Evolutionary conservation across 331 rosid genomes (phyloP).

Genomic region (Pyrus hybrid): DNA sequence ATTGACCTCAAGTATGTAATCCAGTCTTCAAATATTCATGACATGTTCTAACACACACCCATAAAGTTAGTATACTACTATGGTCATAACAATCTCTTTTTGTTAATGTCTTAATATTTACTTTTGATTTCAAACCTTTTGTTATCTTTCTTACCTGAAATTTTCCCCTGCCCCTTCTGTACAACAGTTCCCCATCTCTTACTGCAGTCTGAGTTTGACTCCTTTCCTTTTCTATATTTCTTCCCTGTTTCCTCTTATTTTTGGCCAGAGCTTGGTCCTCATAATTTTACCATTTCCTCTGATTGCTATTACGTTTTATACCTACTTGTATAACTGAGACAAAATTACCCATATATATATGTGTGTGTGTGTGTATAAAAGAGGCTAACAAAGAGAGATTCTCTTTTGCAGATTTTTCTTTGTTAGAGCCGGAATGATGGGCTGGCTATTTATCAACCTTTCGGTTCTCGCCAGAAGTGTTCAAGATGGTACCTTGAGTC

Average conservation of each 20-base stretch:
- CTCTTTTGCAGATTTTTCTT: conserved; percentile 74
- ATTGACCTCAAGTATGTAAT: conserved; percentile 94
- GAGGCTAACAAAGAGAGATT: not conserved
- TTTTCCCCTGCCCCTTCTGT: no score
- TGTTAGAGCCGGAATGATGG: conserved; percentile 99
- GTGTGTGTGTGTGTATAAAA: no score
- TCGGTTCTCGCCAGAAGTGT: conserved; percentile 71
- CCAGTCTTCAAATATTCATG: conserved; percentile 4
- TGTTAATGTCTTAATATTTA: not conserved
- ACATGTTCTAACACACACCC: not conserved
- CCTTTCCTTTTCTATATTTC: no score
- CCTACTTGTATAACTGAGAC: not conserved
- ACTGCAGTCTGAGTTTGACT: no score
- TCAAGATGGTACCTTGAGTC: conserved; percentile 50
- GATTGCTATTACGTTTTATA: not conserved
- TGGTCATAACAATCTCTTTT: no score
- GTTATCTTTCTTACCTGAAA: not conserved
- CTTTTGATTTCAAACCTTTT: not conserved
- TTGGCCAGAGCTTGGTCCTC: no score
- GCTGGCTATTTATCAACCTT: conserved; percentile 83
- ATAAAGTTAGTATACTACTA: not conserved
- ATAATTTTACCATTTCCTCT: no score
- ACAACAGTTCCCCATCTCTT: no score
- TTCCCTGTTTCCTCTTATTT: no score
- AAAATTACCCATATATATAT: not conserved